Evolutionary conservation across 352 stramenopile species (phyloP).

Genomic region (Phytophthora kernoviae): DNA sequence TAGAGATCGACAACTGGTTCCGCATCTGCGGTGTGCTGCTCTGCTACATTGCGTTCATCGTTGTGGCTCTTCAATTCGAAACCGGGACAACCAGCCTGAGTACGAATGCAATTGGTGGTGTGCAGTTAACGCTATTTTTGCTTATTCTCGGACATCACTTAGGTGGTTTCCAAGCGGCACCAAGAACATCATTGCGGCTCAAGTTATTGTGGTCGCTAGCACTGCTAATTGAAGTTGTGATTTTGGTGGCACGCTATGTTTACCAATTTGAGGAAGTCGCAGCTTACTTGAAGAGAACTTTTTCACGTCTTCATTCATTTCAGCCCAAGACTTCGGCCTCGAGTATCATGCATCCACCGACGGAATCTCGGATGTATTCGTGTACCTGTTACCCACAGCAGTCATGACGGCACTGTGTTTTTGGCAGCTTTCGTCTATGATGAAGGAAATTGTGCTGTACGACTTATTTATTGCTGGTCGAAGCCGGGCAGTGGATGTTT

Average conservation of each 20-base stretch:
- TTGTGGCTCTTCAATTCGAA: conserved; percentile 73
- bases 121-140: conserved; percentile 70
- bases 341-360: conserved; percentile 65
- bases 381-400: conserved; percentile 78
- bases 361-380: conserved; percentile 72
- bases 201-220: conserved; percentile 82
- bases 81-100: conserved; percentile 48
- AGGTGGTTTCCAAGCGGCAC: conserved; percentile 60
- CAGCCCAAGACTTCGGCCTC: conserved; percentile 73
- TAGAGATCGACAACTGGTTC: conserved; percentile 83
- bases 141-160: conserved; percentile 77
- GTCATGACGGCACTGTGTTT: conserved; percentile 79
- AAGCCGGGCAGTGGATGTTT: conserved; percentile 52
- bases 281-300: conserved; percentile 64
- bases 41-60: conserved; percentile 76
- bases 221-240: conserved; percentile 68
- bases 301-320: conserved; percentile 78
- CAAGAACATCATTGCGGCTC: conserved; percentile 69
- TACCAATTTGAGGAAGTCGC: conserved; percentile 84
- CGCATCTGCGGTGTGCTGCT: conserved; percentile 63
- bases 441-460: conserved; percentile 65
- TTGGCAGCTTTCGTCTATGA: conserved; percentile 83
- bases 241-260: conserved; percentile 75
- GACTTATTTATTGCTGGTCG: conserved; percentile 65
- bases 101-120: conserved; percentile 66